Evolutionary conservation across 768 basidiomycete species (phyloP).

Genomic region (Phylloporus rhodoxanthus): DNA sequence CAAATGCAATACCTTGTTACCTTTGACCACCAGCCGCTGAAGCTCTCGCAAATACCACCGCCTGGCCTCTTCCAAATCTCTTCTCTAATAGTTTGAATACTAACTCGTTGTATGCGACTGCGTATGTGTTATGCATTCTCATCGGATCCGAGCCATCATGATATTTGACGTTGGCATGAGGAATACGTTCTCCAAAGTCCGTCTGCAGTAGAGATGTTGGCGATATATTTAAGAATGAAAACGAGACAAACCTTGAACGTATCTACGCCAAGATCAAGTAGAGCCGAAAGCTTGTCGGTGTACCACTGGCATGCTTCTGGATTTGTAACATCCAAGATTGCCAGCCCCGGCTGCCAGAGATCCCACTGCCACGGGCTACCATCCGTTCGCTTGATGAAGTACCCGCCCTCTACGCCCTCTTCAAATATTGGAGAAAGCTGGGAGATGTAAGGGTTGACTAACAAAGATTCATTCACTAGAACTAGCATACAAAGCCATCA

Average conservation of each 20-base stretch:
- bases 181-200: conserved; percentile 75
- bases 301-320: conserved; percentile 47
- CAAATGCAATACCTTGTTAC: conserved; percentile 22
- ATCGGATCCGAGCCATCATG: conserved; percentile 64
- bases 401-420: conserved; percentile 61
- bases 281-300: conserved; percentile 34
- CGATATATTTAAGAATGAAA: not conserved
- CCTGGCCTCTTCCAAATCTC: conserved; percentile 57
- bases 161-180: conserved; percentile 56
- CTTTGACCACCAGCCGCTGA: conserved; percentile 67
- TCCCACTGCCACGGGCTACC: conserved; percentile 69
- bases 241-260: conserved; percentile 42
- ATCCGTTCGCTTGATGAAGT: conserved; percentile 63
- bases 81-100: conserved; percentile 58
- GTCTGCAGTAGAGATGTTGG: conserved; percentile 37
- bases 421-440: conserved; percentile 63
- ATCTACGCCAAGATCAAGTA: conserved; percentile 45
- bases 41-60: conserved; percentile 64
- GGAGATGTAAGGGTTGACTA: conserved; percentile 74
- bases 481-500: not conserved
- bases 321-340: conserved; percentile 63
- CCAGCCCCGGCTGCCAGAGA: conserved; percentile 59
- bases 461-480: conserved; percentile 1
- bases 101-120: conserved; percentile 63
- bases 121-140: conserved; percentile 68